Conservation (phyloP, 345 rosid species). For the Bruguiera gymnorhiza region DNA sequence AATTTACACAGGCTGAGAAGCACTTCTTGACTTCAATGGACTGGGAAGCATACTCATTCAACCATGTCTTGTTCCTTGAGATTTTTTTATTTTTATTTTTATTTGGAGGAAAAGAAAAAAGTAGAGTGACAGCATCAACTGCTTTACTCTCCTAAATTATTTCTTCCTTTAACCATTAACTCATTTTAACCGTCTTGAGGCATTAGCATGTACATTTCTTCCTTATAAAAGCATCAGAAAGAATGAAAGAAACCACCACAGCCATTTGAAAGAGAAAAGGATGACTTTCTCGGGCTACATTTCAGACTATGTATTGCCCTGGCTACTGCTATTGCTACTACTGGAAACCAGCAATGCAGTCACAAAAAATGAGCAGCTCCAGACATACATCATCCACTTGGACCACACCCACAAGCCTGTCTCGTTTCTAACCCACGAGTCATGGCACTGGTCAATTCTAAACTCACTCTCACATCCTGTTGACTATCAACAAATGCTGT, state of each 20-base stretch:
- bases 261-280: neutral
- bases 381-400: conserved; percentile 41
- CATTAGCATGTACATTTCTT: no score
- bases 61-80: no score
- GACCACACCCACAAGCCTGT: conserved; percentile 41
- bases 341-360: conserved; percentile 7
- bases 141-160: no score
- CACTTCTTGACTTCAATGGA: no score
- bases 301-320: neutral
- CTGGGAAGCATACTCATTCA: no score
- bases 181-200: no score
- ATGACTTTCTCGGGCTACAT: neutral
- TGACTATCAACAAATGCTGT: conserved; percentile 14
- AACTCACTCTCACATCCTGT: conserved; percentile 17
- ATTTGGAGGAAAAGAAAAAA: no score
- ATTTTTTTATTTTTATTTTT: no score
- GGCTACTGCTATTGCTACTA: conserved; percentile 10
- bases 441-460: conserved; percentile 29
- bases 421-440: conserved; percentile 29
- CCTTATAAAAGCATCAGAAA: no score
- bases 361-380: conserved; percentile 11
- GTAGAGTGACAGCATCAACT: no score
- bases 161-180: no score
- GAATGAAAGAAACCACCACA: neutral
- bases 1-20: no score